These are phyloP conservation scores for Helicocarpus griseus DNA, from an alignment of 2,329 filamentous ascomycete genomes.

Conservation along the genomic window DNA sequence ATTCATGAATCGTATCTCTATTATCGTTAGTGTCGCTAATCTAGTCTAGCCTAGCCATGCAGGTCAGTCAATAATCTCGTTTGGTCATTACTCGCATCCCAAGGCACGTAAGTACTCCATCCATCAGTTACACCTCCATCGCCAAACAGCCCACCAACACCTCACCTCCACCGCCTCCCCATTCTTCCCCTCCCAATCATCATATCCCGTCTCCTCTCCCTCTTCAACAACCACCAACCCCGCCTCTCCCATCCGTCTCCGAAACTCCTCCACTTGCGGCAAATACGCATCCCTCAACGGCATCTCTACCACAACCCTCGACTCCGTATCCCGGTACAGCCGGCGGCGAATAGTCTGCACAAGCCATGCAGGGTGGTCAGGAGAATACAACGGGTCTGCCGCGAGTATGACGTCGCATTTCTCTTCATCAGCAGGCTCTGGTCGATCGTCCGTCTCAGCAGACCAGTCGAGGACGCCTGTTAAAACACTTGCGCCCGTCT, in stretches of 20 bases:
- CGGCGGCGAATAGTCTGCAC: slow-evolving; percentile 60
- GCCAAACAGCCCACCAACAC: slow-evolving; percentile 42
- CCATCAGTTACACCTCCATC: slow-evolving; percentile 20
- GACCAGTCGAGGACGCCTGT: slow-evolving; percentile 67
- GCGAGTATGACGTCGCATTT: slow-evolving; percentile 61
- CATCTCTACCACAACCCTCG: slow-evolving; percentile 68
- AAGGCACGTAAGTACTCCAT: neutral
- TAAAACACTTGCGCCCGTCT: slow-evolving; percentile 47
- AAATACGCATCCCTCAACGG: slow-evolving; percentile 63
- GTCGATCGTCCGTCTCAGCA: slow-evolving; percentile 20
- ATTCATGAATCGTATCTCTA: neutral
- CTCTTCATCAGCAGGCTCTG: slow-evolving; percentile 19
- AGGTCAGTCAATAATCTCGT: neutral
- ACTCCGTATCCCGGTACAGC: slow-evolving; percentile 46
- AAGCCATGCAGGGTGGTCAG: slow-evolving; percentile 68
- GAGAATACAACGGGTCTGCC: slow-evolving; percentile 80
- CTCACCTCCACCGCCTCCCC: slow-evolving; percentile 33
- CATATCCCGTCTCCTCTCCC: slow-evolving; percentile 36
- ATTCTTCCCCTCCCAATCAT: slow-evolving; percentile 38
- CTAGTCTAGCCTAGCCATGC: neutral
- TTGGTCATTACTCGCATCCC: too few species aligned
- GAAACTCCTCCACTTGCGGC: slow-evolving; percentile 54
- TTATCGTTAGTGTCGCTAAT: neutral
- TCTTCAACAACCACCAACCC: slow-evolving; percentile 45
- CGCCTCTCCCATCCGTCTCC: slow-evolving; percentile 47